These are phyloP conservation scores for Yarrowia galli DNA, from an alignment of 1,139 yeast genomes.

Conservation along the genomic window DNA sequence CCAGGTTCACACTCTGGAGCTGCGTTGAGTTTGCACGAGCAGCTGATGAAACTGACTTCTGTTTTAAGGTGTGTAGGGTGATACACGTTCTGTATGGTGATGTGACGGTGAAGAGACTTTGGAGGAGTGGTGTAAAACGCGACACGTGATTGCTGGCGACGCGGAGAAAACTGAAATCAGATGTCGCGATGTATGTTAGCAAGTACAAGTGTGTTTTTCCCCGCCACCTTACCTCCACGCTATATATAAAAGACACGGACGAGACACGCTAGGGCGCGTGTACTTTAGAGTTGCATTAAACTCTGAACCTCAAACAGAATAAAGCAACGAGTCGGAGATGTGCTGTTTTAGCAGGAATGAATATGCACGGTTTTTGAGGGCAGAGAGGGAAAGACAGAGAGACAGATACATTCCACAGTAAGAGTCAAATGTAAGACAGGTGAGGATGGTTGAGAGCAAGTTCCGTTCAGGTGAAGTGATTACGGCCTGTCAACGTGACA, in stretches of 20 bases:
- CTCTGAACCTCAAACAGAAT: constrained; percentile 11
- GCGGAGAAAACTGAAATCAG: background rate
- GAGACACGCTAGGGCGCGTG: background rate
- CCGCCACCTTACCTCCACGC: background rate
- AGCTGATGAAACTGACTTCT: constrained; percentile 27
- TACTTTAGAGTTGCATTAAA: constrained; percentile 13
- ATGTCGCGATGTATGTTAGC: too few relatives aligned
- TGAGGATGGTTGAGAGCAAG: too few relatives aligned
- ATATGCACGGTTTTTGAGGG: too few relatives aligned
- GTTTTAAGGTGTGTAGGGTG: constrained; percentile 16
- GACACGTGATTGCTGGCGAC: too few relatives aligned
- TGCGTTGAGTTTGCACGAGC: too few relatives aligned
- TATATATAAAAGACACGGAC: background rate
- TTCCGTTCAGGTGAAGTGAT: too few relatives aligned
- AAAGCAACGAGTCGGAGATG: constrained; percentile 16
- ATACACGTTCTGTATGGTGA: constrained; percentile 15
- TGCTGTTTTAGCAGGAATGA: constrained; percentile 31
- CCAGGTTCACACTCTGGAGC: too few relatives aligned
- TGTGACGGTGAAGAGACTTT: too few relatives aligned
- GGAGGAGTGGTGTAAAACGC: too few relatives aligned
- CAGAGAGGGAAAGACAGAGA: too few relatives aligned
- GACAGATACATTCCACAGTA: constrained; percentile 14
- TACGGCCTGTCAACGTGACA: too few relatives aligned
- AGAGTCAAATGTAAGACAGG: background rate
- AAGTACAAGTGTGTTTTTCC: too few relatives aligned